Conservation (phyloP, 192 early-diverging fungal genomes). For the Entomortierella beljakovae region DNA sequence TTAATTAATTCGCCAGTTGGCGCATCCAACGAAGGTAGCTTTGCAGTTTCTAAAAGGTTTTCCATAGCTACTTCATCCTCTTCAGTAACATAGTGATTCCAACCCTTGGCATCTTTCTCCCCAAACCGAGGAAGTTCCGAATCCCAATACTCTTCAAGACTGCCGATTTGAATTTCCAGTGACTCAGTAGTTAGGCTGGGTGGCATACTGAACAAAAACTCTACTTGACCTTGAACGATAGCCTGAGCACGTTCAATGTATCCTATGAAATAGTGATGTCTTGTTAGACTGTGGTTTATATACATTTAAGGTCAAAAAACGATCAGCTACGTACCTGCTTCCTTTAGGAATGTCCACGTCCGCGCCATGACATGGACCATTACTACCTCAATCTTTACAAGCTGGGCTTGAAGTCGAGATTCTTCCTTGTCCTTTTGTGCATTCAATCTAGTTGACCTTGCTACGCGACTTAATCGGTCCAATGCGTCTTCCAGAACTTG, state of each 20-base stretch:
- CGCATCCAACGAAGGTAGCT: conserved; percentile 4
- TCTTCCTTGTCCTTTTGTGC: neutral
- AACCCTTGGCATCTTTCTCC: conserved; percentile 63
- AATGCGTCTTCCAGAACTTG: conserved; percentile 60
- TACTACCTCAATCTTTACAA: conserved; percentile 56
- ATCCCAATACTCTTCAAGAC: conserved; percentile 66
- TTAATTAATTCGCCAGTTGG: conserved; percentile 21
- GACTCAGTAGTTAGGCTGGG: conserved; percentile 32
- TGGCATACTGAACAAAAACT: conserved; percentile 60
- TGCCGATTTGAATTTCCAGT: conserved; percentile 51
- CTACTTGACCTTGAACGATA: conserved; percentile 62
- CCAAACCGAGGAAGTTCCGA: conserved; percentile 66
- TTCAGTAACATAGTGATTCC: conserved; percentile 56
- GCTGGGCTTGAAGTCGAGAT: conserved; percentile 6
- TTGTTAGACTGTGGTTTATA: too few species aligned
- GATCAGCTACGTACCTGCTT: conserved; percentile 66
- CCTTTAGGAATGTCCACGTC: conserved; percentile 62
- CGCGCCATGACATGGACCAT: conserved; percentile 64
- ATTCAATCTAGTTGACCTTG: conserved; percentile 10
- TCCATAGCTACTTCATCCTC: conserved; percentile 41
- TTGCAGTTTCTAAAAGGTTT: conserved; percentile 12
- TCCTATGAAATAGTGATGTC: conserved; percentile 54
- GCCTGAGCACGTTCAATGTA: conserved; percentile 63
- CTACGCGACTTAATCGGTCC: conserved; percentile 36
- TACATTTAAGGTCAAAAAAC: too few species aligned